Conservation (phyloP, 768 basidiomycete species). For the Boletus pseudo-olivaceus region DNA sequence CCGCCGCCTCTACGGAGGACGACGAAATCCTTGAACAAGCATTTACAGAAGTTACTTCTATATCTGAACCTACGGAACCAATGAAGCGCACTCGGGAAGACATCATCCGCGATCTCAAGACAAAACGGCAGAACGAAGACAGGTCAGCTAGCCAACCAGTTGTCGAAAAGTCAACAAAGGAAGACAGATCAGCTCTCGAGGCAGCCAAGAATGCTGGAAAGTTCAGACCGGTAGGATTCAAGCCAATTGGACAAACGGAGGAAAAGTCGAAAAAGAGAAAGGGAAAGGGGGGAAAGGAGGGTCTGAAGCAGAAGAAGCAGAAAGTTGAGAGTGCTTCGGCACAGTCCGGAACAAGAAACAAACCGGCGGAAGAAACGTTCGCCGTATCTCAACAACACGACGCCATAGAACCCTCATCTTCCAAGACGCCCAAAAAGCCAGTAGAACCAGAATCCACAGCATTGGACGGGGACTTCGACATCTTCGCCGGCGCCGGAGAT, state of each 20-base stretch:
- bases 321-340: conserved; percentile 38
- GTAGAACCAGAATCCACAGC: conserved; percentile 18
- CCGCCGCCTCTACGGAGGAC: conserved; percentile 54
- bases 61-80: conserved; percentile 24
- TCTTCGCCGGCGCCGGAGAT: conserved; percentile 82
- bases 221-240: conserved; percentile 60
- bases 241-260: conserved; percentile 47
- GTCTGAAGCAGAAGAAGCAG: conserved; percentile 61
- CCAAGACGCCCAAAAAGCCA: conserved; percentile 7
- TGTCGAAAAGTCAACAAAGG: conserved; percentile 13
- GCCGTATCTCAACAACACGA: not conserved
- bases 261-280: conserved; percentile 48
- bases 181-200: conserved; percentile 30
- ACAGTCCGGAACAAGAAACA: conserved; percentile 6
- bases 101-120: conserved; percentile 68
- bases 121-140: conserved; percentile 42
- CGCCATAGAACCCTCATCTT: not conserved
- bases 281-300: conserved; percentile 35
- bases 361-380: not conserved
- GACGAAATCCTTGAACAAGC: conserved; percentile 82
- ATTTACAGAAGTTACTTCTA: conserved; percentile 46
- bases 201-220: conserved; percentile 40
- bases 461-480: conserved; percentile 68
- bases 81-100: conserved; percentile 81
- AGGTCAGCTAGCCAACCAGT: conserved; percentile 7